These are phyloP conservation scores for Voacanga thouarsii DNA, from an alignment of 257 asterid genomes.

Conservation along the genomic window DNA sequence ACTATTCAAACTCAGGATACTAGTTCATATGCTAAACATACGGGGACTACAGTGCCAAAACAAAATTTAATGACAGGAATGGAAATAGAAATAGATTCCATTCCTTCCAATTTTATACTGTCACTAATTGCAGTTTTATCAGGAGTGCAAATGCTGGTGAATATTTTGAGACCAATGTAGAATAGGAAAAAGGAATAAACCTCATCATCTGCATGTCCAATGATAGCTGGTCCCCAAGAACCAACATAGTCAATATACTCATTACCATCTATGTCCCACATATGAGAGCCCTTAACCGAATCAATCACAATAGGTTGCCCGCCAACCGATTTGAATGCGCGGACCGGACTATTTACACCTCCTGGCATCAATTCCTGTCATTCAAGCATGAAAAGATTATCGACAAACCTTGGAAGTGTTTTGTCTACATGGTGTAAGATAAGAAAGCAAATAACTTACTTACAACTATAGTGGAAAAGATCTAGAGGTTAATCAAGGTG, in stretches of 20 bases:
- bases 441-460: not conserved
- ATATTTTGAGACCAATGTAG: not conserved
- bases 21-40: not conserved
- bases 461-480: not conserved
- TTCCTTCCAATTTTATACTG: not conserved
- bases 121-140: not conserved
- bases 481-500: not conserved
- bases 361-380: constrained; percentile 98
- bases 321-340: constrained; percentile 98
- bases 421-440: not conserved
- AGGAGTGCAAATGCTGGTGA: not conserved
- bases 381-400: constrained; percentile 6
- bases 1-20: not conserved
- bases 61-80: not conserved
- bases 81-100: not conserved
- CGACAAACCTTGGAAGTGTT: not conserved
- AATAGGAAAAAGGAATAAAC: constrained; percentile 35
- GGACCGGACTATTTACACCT: constrained; percentile 98
- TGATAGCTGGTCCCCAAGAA: constrained; percentile 99
- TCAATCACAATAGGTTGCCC: constrained; percentile 93
- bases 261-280: constrained; percentile 97
- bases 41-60: not conserved
- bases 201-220: constrained; percentile 99
- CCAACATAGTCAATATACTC: constrained; percentile 99
- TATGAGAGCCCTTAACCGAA: constrained; percentile 88